Base-by-base conservation (phyloP, 2,329 filamentous ascomycete species). In the Pseudocercospora eumusae region DNA sequence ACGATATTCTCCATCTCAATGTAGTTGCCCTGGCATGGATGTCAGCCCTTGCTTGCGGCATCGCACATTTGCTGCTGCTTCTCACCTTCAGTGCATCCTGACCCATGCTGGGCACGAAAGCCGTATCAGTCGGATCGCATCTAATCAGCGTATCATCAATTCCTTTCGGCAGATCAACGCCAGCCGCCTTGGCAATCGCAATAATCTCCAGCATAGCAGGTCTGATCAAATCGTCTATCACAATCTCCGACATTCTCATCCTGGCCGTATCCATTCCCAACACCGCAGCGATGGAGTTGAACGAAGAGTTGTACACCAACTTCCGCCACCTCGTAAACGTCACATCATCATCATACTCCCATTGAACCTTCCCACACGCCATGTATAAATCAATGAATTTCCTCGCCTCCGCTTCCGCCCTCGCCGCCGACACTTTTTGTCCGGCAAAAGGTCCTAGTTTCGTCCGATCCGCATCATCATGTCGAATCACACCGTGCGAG, bases 1-100 rank as follows among this genome's bases (percentile, higher is more conserved):
- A 86, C 71, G 36, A 86, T 78, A 64, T 81, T 84, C 69, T 86
- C 83, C 53, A 80, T 78, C 70, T 87, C 84, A 62, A 83, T 81
- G 57, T 79, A 82, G 67, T 84, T 85, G 15, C 82, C 80, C 80
- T 68, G 20, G 40, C 10, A 25, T 21, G 6, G 42, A n/a, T 23
- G 56, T 58, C 53, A 56, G 53, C 31, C 9, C 50, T 54, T 44
- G 18, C 10, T 25, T 56, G n/a, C 28, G 21, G 58, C 54, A 71
- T 54, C 23, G 6, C 21, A 9, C 15, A 11, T 25, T 21, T 9
- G 15, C 9, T 55, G 1, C 9, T 55, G 1, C 18, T 9, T 21
- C 62, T 47, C 77, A 65, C 69, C 75, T 85, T 84, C 36, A 77
- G 73, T 7, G 79, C 72, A 71, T 86, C 84, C 62, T 81, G 79